Base-by-base conservation (phyloP, 257 asterid species). In the Capsicum pubescens region DNA sequence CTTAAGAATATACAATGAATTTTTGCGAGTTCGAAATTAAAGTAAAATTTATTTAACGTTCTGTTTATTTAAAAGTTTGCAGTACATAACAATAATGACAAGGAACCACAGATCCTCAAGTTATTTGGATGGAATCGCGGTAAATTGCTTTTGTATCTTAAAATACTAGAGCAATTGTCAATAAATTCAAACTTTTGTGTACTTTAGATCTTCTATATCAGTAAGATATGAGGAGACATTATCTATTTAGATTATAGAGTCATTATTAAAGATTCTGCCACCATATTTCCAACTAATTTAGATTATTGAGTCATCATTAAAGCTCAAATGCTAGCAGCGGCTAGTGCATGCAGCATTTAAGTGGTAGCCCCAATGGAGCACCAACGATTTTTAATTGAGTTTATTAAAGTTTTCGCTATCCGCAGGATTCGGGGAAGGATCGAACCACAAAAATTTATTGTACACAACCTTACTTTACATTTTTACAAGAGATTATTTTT, bases 201-300 rank as follows among this genome's bases (percentile, higher is more conserved):
- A 46, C 80, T 72, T 72, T 19, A 72, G 80, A 48, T 19, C 21
- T 44, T 70, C 9, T 21, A 71, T 9, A 10, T 11, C 13, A 66
- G 80, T 72, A 72, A 48, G 16, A 19, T 19, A 48, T 7, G 19
- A 72, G 56, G 19, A 72, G 48, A 44, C 35, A 3, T 72, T 72
- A 6, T 72, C 39, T 3, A 48, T 42, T 71, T 44, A 19, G 80
- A 72, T 19, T 76, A 19, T 52, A 52, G 8, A 52, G 81, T 76
- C 81, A 76, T 76, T 8, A 76, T 76, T 76, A 52, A 54, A 54
- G 81, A 76, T 52, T 26, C 1, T 77, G 26, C 64, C 64, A 77
- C 48, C 48, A 54, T 52, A 77, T 26, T 77, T 50, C 15, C 69
- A 74, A 21, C 46, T 74, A 74, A 74, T 74, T 50, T 32, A 50